phyloP scores from a whole-genome alignment of 75 land plant species.

The Cunninghamia lanceolata region DNA sequence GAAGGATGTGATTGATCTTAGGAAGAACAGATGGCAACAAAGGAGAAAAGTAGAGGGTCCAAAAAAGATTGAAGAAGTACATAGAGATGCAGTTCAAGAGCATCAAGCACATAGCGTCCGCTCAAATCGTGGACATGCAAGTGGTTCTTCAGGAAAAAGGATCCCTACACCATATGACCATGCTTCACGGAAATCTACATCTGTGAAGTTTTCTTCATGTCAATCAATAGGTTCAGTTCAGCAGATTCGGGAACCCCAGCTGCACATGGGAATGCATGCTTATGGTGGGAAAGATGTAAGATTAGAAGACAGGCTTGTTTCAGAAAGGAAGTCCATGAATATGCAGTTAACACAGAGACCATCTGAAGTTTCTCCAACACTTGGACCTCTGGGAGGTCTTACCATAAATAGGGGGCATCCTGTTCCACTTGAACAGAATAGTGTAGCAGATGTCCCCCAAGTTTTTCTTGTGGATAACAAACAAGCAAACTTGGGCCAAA shows the following conservation, averaged over 20 bases:
- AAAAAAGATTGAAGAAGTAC: constrained; percentile 95
- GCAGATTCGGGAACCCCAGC: constrained; percentile 29
- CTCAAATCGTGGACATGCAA: constrained; percentile 55
- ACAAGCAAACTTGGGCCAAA: constrained; percentile 29
- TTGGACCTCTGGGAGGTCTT: constrained; percentile 92
- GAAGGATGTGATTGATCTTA: constrained; percentile 86
- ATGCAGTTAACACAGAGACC: constrained; percentile 66
- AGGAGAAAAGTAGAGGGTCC: constrained; percentile 96
- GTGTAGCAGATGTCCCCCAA: constrained; percentile 29
- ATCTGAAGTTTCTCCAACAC: constrained; percentile 64
- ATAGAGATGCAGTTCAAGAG: constrained; percentile 91
- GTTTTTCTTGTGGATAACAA: constrained; percentile 33
- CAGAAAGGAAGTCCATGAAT: constrained; percentile 49
- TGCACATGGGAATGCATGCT: constrained; percentile 25
- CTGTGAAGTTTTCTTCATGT: constrained; percentile 38
- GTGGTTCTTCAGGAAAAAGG: constrained; percentile 48
- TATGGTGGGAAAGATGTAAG: constrained; percentile 68
- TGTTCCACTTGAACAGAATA: constrained; percentile 17
- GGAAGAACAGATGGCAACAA: constrained; percentile 91
- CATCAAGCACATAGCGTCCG: constrained; percentile 63
- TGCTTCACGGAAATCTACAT: constrained; percentile 43
- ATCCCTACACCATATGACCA: constrained; percentile 42
- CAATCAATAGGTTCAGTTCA: constrained; percentile 33
- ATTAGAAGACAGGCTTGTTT: constrained; percentile 53
- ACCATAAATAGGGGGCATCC: constrained; percentile 61